Evolutionary conservation across 768 basidiomycete genomes (phyloP).

Genomic region (Termitomyces sp.): DNA sequence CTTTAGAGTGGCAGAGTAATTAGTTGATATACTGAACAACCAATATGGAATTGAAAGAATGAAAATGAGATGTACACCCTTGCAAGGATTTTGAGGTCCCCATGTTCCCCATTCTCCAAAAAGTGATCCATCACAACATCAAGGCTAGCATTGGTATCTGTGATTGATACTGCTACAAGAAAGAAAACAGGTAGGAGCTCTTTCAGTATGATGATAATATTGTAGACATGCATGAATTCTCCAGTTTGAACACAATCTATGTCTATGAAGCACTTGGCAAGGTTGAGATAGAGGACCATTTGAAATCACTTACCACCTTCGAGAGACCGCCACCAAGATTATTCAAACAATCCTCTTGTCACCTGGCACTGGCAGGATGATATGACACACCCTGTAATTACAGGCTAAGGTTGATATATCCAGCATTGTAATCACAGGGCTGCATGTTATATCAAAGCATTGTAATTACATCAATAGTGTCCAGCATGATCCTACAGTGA

Average conservation of each 20-base stretch:
- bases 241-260: constrained; percentile 79
- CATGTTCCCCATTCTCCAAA: constrained; percentile 72
- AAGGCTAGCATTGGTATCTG: constrained; percentile 50
- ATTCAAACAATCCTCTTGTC: too few species aligned
- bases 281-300: not conserved
- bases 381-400: too few species aligned
- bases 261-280: constrained; percentile 64
- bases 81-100: constrained; percentile 80
- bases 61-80: constrained; percentile 52
- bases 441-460: too few species aligned
- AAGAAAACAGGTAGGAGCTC: constrained; percentile 92
- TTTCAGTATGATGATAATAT: constrained; percentile 90
- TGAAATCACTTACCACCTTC: constrained; percentile 42
- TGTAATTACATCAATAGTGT: too few species aligned
- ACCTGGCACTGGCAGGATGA: too few species aligned
- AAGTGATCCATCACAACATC: constrained; percentile 62
- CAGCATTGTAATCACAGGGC: too few species aligned
- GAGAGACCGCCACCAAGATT: too few species aligned
- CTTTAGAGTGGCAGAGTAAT: constrained; percentile 73
- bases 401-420: too few species aligned
- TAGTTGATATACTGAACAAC: constrained; percentile 19
- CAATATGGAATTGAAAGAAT: not conserved
- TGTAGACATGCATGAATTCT: constrained; percentile 98
- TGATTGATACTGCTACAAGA: constrained; percentile 44
- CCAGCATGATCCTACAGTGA: too few species aligned